phyloP scores from a whole-genome alignment of 2,329 filamentous ascomycete species.

The Colletotrichum navitas region DNA sequence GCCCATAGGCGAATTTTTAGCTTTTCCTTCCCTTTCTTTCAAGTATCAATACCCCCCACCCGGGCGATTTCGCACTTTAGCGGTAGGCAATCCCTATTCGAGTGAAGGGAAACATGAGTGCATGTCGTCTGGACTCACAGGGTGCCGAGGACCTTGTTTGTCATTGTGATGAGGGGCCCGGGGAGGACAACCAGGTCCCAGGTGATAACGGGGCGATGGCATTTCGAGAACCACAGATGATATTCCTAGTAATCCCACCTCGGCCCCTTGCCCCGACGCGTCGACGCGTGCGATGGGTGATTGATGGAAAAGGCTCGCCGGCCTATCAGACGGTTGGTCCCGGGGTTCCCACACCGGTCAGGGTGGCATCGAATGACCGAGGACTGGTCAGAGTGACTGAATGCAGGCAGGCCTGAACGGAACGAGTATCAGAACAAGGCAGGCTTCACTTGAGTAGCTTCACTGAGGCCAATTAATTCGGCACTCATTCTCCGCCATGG shows the following conservation, averaged over 20 bases:
- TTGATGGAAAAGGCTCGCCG: constrained; percentile 30
- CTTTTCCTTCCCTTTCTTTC: background rate
- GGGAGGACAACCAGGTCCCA: constrained; percentile 6
- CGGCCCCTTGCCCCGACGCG: background rate
- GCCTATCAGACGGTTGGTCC: background rate
- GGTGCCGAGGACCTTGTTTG: constrained; percentile 1
- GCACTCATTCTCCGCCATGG: no score
- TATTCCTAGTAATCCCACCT: constrained; percentile 18
- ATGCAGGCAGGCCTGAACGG: background rate
- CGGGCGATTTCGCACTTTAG: background rate
- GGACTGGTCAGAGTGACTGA: background rate
- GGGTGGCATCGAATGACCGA: background rate
- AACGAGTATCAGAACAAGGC: background rate
- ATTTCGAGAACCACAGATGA: background rate
- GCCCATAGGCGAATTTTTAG: background rate
- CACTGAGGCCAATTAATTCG: background rate
- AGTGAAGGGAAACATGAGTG: background rate
- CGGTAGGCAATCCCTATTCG: background rate
- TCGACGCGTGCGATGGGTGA: constrained; percentile 24
- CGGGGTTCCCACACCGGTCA: background rate
- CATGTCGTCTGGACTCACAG: background rate
- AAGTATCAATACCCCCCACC: no score
- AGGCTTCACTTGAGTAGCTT: background rate
- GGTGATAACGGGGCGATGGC: constrained; percentile 1
- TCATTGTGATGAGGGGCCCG: constrained; percentile 1